phyloP scores from a whole-genome alignment of 148 eudicot genomes.

The Fagopyrum esculentum region DNA sequence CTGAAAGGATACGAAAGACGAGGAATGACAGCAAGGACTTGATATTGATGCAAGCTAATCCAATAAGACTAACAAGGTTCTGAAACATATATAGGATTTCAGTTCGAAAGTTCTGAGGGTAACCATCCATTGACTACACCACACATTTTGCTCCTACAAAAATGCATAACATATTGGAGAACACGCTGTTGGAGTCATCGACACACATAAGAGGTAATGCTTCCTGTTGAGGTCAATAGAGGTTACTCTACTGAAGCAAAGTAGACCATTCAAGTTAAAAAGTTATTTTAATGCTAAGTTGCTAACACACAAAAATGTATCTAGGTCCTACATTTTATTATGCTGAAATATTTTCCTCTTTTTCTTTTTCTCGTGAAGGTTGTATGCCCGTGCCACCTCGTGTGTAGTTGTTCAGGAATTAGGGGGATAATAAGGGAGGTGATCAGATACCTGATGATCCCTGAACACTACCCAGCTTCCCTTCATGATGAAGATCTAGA shows the following conservation, averaged over 20 bases:
- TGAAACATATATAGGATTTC: neutral
- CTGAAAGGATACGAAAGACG: neutral
- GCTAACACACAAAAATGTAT: too few species aligned
- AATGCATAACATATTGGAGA: neutral
- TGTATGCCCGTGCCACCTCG: neutral
- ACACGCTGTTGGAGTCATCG: neutral
- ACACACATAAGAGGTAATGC: neutral
- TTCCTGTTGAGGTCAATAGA: neutral
- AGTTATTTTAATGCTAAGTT: neutral
- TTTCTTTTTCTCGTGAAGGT: neutral
- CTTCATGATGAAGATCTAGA: constrained; percentile 50
- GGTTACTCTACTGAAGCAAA: neutral
- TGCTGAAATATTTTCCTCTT: neutral
- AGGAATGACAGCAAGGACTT: neutral
- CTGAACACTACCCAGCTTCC: constrained; percentile 52
- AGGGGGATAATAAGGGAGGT: constrained; percentile 4
- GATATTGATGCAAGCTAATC: neutral
- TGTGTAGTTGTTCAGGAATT: neutral
- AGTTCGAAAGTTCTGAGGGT: neutral
- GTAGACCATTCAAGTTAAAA: neutral
- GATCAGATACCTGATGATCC: constrained; percentile 45
- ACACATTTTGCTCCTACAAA: neutral
- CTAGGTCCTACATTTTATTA: neutral
- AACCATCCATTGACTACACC: neutral
- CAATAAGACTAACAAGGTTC: neutral